Conservation (phyloP, 495 filamentous ascomycete species). For the Penicillium ucsense region DNA sequence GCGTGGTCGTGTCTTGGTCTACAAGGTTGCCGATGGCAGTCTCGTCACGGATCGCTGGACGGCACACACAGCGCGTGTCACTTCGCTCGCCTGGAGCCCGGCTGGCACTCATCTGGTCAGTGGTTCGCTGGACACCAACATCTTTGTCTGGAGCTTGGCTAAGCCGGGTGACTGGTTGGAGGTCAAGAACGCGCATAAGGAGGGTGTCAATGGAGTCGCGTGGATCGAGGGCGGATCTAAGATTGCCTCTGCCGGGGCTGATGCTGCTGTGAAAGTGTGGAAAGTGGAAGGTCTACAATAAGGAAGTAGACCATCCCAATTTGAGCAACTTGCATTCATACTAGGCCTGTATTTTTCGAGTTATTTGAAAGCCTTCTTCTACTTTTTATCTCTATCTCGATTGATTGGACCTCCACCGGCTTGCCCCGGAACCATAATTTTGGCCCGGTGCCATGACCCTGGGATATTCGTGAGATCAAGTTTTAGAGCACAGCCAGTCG, state of each 20-base stretch:
- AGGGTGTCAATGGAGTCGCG: constrained; percentile 79
- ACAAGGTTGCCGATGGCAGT: constrained; percentile 40
- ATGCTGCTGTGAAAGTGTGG: constrained; percentile 90
- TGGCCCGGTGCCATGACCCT: too few species aligned
- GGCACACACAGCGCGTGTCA: constrained; percentile 81
- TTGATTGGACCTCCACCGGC: too few species aligned
- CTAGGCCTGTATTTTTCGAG: too few species aligned
- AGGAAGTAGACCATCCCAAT: not conserved
- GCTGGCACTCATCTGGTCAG: constrained; percentile 69
- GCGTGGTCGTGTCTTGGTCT: constrained; percentile 77
- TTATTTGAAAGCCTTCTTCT: not conserved
- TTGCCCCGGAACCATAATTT: too few species aligned
- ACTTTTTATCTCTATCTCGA: not conserved
- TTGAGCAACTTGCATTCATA: too few species aligned
- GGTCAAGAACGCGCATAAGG: constrained; percentile 80
- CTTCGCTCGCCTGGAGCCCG: constrained; percentile 70
- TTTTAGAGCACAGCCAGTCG: too few species aligned
- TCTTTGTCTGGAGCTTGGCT: constrained; percentile 83
- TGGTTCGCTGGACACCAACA: constrained; percentile 78
- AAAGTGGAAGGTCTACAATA: constrained; percentile 55
- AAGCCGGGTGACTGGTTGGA: constrained; percentile 75
- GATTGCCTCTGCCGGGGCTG: constrained; percentile 71
- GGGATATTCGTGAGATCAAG: too few species aligned
- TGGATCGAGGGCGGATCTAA: constrained; percentile 67
- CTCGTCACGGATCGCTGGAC: constrained; percentile 65